Percentiles rank a stretch among this genome's conserved stretches.
phyloP scores from a whole-genome alignment of 345 rosid genomes.

The Kernera saxatilis region DNA sequence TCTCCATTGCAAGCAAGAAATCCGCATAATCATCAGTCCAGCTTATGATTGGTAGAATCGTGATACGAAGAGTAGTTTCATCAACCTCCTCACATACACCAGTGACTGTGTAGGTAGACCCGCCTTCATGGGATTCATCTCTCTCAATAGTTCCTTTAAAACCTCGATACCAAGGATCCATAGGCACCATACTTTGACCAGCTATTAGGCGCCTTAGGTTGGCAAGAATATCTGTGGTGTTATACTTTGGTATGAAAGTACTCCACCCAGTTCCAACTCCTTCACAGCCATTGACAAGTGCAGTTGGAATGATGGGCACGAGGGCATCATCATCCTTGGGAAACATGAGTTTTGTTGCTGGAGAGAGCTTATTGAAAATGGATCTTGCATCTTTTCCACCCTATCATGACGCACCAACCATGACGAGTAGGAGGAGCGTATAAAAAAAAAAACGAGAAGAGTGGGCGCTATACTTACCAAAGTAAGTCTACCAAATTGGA shows the following conservation, averaged over 20 bases:
- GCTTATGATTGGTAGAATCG: slow-evolving; percentile 73
- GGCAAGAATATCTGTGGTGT: slow-evolving; percentile 73
- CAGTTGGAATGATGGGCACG: slow-evolving; percentile 72
- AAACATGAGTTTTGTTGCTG: slow-evolving; percentile 63
- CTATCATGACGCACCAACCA: slow-evolving; percentile 32
- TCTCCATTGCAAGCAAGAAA: slow-evolving; percentile 41
- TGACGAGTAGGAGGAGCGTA: background rate
- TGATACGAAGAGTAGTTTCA: slow-evolving; percentile 58
- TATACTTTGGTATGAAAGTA: slow-evolving; percentile 71
- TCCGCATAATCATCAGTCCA: slow-evolving; percentile 85
- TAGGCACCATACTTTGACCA: slow-evolving; percentile 67
- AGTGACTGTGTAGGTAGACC: slow-evolving; percentile 50
- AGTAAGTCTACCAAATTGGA: slow-evolving; percentile 82
- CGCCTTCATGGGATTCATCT: slow-evolving; percentile 56
- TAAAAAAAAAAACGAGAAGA: no score
- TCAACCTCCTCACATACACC: slow-evolving; percentile 62
- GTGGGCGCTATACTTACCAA: slow-evolving; percentile 42
- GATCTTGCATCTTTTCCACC: slow-evolving; percentile 96
- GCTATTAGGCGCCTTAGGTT: slow-evolving; percentile 60
- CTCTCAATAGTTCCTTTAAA: slow-evolving; percentile 80
- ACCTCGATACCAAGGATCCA: slow-evolving; percentile 96
- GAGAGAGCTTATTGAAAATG: slow-evolving; percentile 59
- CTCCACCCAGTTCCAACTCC: slow-evolving; percentile 99
- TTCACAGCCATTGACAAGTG: slow-evolving; percentile 88
- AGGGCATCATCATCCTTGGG: slow-evolving; percentile 82